A percentile compares a stretch with the other conserved stretches of the same genome.
Evolutionary conservation across 1,284 basidiomycete genomes (phyloP).

Genomic region (Ustilago vetiveriae): DNA sequence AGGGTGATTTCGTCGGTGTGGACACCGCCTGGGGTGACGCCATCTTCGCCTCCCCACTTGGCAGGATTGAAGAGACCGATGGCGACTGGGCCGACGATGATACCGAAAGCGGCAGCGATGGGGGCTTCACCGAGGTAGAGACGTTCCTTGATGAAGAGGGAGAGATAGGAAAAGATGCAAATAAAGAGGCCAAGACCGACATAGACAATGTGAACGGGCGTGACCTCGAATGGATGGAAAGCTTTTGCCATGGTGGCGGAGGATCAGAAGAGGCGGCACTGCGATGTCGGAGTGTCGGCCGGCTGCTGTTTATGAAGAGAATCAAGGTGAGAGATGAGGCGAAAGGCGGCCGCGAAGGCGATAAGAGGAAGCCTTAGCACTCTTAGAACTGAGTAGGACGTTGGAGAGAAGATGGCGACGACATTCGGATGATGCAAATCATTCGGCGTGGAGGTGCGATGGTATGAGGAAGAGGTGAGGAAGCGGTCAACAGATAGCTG

Average conservation of each 20-base stretch:
- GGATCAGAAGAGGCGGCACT: too few relatives aligned
- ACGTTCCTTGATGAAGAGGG: conserved; percentile 88
- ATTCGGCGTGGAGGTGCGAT: conserved; percentile 5
- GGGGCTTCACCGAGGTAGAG: conserved; percentile 96
- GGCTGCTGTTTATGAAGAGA: background rate
- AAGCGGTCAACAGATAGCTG: too few relatives aligned
- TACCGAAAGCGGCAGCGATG: conserved; percentile 92
- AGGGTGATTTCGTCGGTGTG: conserved; percentile 73
- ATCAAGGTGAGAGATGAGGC: too few relatives aligned
- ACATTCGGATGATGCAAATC: conserved; percentile 25
- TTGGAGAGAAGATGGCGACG: conserved; percentile 24
- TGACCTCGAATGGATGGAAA: conserved; percentile 64
- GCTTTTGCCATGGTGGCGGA: conserved; percentile 32
- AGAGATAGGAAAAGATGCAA: conserved; percentile 89
- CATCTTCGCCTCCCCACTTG: conserved; percentile 75
- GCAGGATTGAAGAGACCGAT: conserved; percentile 86
- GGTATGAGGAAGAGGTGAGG: too few relatives aligned
- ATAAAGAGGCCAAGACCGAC: conserved; percentile 64
- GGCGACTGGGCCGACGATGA: conserved; percentile 85
- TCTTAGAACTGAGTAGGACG: conserved; percentile 13
- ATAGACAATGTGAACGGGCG: conserved; percentile 63
- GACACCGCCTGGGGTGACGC: conserved; percentile 72
- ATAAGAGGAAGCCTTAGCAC: too few relatives aligned
- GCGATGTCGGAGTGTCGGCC: too few relatives aligned
- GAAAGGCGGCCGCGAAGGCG: too few relatives aligned